Percentiles rank a stretch among this genome's conserved stretches.
These are phyloP conservation scores for Alternaria tenuissima DNA, from an alignment of 2,329 filamentous ascomycete species.

Conservation along the genomic window DNA sequence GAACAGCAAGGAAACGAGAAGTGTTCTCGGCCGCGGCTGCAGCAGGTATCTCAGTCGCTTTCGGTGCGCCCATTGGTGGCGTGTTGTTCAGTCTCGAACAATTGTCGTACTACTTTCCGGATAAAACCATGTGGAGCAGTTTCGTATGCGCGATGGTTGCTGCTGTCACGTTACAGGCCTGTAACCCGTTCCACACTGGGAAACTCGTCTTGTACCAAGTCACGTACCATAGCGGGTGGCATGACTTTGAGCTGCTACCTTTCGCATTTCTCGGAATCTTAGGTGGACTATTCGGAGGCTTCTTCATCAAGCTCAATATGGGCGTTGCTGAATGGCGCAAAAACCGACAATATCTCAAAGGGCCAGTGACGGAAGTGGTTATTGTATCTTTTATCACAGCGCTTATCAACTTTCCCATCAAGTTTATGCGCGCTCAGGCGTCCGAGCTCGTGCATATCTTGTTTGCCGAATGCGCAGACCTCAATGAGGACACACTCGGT, in stretches of 20 bases:
- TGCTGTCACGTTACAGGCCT: slow-evolving; percentile 87
- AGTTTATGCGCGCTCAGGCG: slow-evolving; percentile 92
- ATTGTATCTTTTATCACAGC: slow-evolving; percentile 83
- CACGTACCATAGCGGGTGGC: slow-evolving; percentile 90
- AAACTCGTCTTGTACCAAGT: slow-evolving; percentile 97
- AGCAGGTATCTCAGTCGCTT: slow-evolving; percentile 91
- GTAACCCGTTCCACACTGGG: slow-evolving; percentile 93
- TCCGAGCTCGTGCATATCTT: slow-evolving; percentile 91
- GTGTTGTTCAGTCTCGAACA: slow-evolving; percentile 97
- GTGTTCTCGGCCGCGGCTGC: slow-evolving; percentile 91
- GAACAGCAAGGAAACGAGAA: slow-evolving; percentile 84
- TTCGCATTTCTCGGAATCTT: slow-evolving; percentile 87
- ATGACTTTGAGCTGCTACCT: slow-evolving; percentile 90
- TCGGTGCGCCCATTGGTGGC: slow-evolving; percentile 91
- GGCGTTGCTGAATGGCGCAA: slow-evolving; percentile 82
- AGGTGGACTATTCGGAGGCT: slow-evolving; percentile 90
- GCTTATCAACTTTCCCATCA: slow-evolving; percentile 92
- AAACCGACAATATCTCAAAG: slow-evolving; percentile 69
- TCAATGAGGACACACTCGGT: slow-evolving; percentile 85
- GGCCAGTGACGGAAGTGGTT: slow-evolving; percentile 80
- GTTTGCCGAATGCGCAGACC: slow-evolving; percentile 86
- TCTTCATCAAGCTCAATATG: slow-evolving; percentile 97
- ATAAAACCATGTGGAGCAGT: slow-evolving; percentile 99
- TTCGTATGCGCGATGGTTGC: slow-evolving; percentile 99
- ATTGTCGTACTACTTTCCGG: slow-evolving; percentile 96